Evolutionary conservation across 176 grass and related monocot species (phyloP).

Genomic region (Ampelocalamus luodianensis): DNA sequence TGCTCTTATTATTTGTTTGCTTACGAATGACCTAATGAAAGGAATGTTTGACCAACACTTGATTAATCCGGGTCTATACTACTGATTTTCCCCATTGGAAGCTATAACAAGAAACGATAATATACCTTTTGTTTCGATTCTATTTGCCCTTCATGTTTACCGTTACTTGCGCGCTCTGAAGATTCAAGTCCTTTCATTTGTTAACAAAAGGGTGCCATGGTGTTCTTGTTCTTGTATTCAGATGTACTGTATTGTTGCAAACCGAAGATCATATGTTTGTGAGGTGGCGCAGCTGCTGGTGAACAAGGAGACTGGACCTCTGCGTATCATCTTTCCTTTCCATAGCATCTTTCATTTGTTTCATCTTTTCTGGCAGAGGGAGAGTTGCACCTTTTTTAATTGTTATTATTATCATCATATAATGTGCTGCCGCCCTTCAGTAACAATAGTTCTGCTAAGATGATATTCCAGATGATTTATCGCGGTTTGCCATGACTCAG

Average conservation of each 20-base stretch:
- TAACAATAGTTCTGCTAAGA: background rate
- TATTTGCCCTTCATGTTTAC: conserved; percentile 10
- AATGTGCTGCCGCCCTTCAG: background rate
- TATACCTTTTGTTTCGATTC: conserved; percentile 39
- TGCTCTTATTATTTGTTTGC: conserved; percentile 28
- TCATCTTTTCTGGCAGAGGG: background rate
- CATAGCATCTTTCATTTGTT: background rate
- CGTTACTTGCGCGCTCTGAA: conserved; percentile 24
- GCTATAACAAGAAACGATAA: conserved; percentile 23
- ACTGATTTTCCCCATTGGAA: conserved; percentile 37
- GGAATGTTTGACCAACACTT: conserved; percentile 40
- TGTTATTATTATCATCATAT: background rate
- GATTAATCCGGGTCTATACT: conserved; percentile 33
- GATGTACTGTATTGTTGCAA: conserved; percentile 46
- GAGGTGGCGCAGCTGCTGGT: conserved; percentile 28
- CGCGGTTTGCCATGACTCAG: background rate
- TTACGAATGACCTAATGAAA: conserved; percentile 15
- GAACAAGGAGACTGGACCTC: background rate
- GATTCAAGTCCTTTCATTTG: conserved; percentile 8
- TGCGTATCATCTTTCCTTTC: background rate
- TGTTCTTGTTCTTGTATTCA: conserved; percentile 57
- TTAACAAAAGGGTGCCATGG: conserved; percentile 44
- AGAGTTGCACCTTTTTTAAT: background rate
- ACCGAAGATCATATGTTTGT: conserved; percentile 31
- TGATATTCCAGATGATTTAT: background rate